Base-by-base conservation (phyloP, 192 early-diverging fungal species). In the Coemansia umbellata region DNA sequence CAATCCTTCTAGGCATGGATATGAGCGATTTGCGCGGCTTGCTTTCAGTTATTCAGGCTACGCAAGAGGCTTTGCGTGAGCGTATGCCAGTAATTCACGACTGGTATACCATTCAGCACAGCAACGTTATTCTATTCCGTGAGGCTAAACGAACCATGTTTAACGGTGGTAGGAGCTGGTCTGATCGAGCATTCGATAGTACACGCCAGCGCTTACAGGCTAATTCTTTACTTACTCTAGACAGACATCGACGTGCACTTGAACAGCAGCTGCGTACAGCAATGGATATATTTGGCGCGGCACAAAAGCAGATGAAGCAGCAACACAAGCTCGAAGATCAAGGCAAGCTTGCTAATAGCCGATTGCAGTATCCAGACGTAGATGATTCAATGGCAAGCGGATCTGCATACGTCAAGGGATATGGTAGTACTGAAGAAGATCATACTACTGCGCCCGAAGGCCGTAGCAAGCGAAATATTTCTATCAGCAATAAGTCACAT, bases 1-100 rank as follows among this genome's bases (percentile, higher is more conserved):
- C 89, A 31, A 91, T 91, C 51, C 71, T 87, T 50, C 69, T 93
- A 39, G 86, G 89, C 10, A 84, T 88, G 30, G 90, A 95, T 66
- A 82, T 86, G 78, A 77, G 82, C 52, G 82, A 92, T 55, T 49
- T 92, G 17, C 58, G 53, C 10, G 80, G 84, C 5, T 58, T 74
- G 53, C 42, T 71, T 8, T 47, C 63, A 10, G 44, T 77, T 21
- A 71, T 77, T 28, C 63, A 51, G 4, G 74, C 62, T 15, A 71
- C 74, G 4, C 74, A 77, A 47, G 59, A 53, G 19, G 68, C 66
- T 5, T 59, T 77, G 15, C 74, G 74, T 4, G 74, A 77, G 51
- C 62, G 68, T 18, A 49, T 71, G 22, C 74, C 67, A 9, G 42
- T 77, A 18, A 77, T 77, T 9, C 58, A 63, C 22, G 63, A 77